These are phyloP conservation scores for Geotrichum macrosporum DNA, from an alignment of 1,139 yeast genomes.

Conservation along the genomic window DNA sequence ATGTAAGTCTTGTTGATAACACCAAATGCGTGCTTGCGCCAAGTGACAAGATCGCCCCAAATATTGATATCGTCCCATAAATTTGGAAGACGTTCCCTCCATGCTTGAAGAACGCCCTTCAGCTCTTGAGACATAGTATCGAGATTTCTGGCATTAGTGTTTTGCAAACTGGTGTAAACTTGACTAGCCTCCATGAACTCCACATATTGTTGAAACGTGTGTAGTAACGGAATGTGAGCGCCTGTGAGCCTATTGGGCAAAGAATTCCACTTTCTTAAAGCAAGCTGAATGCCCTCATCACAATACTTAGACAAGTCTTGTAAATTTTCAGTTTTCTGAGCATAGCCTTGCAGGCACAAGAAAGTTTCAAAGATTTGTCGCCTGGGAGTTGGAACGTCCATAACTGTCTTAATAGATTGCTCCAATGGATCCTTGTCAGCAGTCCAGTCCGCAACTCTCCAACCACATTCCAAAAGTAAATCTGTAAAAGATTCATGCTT, in stretches of 20 bases:
- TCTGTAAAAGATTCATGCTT: conserved; percentile 98
- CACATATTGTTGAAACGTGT: conserved; percentile 94
- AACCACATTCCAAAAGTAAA: conserved; percentile 89
- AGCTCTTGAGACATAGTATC: conserved; percentile 91
- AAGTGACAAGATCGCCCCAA: conserved; percentile 96
- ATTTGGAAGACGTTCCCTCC: conserved; percentile 97
- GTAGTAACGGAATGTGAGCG: conserved; percentile 86
- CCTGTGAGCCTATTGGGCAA: conserved; percentile 73
- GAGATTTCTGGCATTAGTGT: conserved; percentile 87
- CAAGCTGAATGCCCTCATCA: conserved; percentile 94
- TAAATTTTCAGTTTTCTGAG: conserved; percentile 78
- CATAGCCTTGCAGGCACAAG: conserved; percentile 85
- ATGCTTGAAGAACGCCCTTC: conserved; percentile 89
- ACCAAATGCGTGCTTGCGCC: conserved; percentile 98
- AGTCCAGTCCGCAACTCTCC: conserved; percentile 99
- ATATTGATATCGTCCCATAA: conserved; percentile 95
- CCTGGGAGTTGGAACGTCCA: conserved; percentile 98
- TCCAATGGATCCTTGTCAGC: conserved; percentile 92
- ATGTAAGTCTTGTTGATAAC: conserved; percentile 93
- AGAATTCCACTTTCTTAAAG: conserved; percentile 90
- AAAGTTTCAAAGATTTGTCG: conserved; percentile 94
- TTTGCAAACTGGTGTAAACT: conserved; percentile 80
- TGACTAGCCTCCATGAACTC: conserved; percentile 98
- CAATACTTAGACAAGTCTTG: conserved; percentile 77
- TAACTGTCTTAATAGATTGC: conserved; percentile 88